Evolutionary conservation across 2,329 filamentous ascomycete genomes (phyloP).

Genomic region (Teratosphaeriaceae sp.): DNA sequence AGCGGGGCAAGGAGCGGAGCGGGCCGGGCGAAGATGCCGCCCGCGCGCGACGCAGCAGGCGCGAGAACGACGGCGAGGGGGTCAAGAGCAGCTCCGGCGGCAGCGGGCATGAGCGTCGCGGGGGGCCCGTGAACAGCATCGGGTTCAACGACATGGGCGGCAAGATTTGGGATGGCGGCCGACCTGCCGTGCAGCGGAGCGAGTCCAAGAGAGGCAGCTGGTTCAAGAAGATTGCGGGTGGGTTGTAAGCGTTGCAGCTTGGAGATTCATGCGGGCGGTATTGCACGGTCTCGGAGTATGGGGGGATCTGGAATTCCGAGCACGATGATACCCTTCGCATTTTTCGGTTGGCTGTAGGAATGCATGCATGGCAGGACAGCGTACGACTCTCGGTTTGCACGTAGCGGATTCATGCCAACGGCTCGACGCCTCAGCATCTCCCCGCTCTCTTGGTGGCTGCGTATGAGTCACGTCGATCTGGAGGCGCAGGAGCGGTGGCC

Average conservation of each 20-base stretch:
- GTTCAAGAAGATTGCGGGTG: slow-evolving; percentile 40
- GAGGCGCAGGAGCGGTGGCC: too few relatives aligned
- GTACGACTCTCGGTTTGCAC: neutral
- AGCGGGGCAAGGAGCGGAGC: slow-evolving; percentile 16
- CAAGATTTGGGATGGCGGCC: slow-evolving; percentile 36
- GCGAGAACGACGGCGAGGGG: slow-evolving; percentile 17
- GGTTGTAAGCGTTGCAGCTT: neutral
- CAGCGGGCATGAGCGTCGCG: slow-evolving; percentile 21
- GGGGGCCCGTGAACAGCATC: slow-evolving; percentile 22
- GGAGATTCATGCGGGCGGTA: slow-evolving; percentile 15
- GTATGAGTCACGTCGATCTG: too few relatives aligned
- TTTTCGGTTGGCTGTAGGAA: slow-evolving; percentile 7
- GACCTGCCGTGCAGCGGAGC: slow-evolving; percentile 23
- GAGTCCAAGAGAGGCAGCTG: slow-evolving; percentile 38
- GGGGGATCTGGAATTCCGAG: neutral
- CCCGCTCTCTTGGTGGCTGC: too few relatives aligned
- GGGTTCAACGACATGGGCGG: slow-evolving; percentile 29
- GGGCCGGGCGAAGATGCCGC: slow-evolving; percentile 16
- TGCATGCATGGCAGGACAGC: slow-evolving; percentile 9
- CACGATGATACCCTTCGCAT: slow-evolving; percentile 13
- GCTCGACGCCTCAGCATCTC: too few relatives aligned
- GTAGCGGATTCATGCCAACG: too few relatives aligned
- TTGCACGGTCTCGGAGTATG: neutral
- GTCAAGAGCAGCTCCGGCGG: slow-evolving; percentile 30
- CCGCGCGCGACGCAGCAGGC: slow-evolving; percentile 14